Evolutionary conservation across 495 filamentous ascomycete genomes (phyloP).

Genomic region (Penicillium waksmanii): DNA sequence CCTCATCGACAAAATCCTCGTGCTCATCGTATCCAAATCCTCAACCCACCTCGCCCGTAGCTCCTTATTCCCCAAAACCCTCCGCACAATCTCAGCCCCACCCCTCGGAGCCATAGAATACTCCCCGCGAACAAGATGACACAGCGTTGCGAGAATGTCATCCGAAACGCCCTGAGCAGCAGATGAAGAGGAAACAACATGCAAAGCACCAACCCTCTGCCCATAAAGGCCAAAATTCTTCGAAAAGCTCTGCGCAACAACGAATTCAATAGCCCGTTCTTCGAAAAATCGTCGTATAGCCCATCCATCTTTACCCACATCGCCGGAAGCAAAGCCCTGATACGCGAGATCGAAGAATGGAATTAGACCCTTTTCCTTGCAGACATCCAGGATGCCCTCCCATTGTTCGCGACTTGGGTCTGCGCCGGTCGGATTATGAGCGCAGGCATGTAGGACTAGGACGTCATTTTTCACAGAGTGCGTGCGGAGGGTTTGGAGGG

Average conservation of each 20-base stretch:
- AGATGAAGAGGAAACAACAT: slow-evolving; percentile 16
- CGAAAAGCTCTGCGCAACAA: slow-evolving; percentile 42
- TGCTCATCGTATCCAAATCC: slow-evolving; percentile 38
- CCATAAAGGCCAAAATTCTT: slow-evolving; percentile 52
- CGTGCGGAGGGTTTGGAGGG: slow-evolving; percentile 4
- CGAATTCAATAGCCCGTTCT: slow-evolving; percentile 18
- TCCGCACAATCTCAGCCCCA: slow-evolving; percentile 40
- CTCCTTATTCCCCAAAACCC: slow-evolving; percentile 27
- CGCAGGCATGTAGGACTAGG: slow-evolving; percentile 48
- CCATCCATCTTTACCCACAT: slow-evolving; percentile 43
- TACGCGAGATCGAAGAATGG: slow-evolving; percentile 50
- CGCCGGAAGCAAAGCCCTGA: slow-evolving; percentile 48
- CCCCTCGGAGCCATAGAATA: slow-evolving; percentile 38
- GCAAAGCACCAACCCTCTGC: slow-evolving; percentile 38
- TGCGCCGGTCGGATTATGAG: slow-evolving; percentile 49
- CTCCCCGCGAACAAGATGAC: slow-evolving; percentile 35
- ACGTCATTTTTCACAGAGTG: slow-evolving; percentile 19
- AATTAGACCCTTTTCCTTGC: slow-evolving; percentile 34
- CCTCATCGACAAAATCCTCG: slow-evolving; percentile 33
- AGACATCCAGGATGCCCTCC: slow-evolving; percentile 30
- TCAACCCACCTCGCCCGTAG: slow-evolving; percentile 34
- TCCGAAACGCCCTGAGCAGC: neutral
- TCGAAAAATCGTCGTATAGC: slow-evolving; percentile 41
- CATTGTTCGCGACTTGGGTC: slow-evolving; percentile 43
- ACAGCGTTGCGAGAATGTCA: slow-evolving; percentile 21